Percentiles rank a stretch among this genome's conserved stretches.
phyloP scores from a whole-genome alignment of 352 stramenopile genomes.

The Globisporangium carolinianum region DNA sequence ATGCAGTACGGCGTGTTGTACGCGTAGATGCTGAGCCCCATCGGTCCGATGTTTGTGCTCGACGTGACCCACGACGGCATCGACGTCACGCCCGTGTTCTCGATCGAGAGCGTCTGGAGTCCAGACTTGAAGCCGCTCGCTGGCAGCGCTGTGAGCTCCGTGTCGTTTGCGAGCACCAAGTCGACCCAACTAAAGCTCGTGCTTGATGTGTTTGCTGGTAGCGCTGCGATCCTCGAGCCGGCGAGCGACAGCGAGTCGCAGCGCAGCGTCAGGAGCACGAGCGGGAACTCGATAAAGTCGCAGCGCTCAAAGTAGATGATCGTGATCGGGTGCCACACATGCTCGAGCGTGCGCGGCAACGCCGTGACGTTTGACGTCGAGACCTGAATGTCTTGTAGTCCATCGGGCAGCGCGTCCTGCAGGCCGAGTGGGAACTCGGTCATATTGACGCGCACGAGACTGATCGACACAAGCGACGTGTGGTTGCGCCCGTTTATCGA shows the following conservation, averaged over 20 bases:
- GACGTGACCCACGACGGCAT: conserved; percentile 11
- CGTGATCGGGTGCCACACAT: conserved; percentile 10
- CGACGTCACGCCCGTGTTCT: conserved; percentile 18
- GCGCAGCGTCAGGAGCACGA: conserved; percentile 9
- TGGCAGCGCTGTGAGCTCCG: conserved; percentile 9
- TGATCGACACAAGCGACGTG: conserved; percentile 9
- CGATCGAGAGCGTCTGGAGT: conserved; percentile 23
- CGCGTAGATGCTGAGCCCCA: conserved; percentile 16
- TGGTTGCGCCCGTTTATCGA: conserved; percentile 21
- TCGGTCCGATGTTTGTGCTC: neutral
- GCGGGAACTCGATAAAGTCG: conserved; percentile 10
- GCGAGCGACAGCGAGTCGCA: conserved; percentile 18
- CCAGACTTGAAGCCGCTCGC: conserved; percentile 4
- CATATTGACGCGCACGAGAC: conserved; percentile 15
- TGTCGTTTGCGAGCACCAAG: conserved; percentile 10
- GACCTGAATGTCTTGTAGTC: conserved; percentile 13
- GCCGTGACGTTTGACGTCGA: conserved; percentile 10
- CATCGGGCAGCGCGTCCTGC: conserved; percentile 4
- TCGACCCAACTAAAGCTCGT: conserved; percentile 15
- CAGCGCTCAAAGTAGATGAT: conserved; percentile 16
- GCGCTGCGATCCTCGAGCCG: conserved; percentile 5
- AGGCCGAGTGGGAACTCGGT: conserved; percentile 11
- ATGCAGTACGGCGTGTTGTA: conserved; percentile 29
- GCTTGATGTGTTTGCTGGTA: conserved; percentile 20
- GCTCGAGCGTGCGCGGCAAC: conserved; percentile 3